Base-by-base conservation (phyloP, 257 asterid genomes). In the Paulownia fortunei region DNA sequence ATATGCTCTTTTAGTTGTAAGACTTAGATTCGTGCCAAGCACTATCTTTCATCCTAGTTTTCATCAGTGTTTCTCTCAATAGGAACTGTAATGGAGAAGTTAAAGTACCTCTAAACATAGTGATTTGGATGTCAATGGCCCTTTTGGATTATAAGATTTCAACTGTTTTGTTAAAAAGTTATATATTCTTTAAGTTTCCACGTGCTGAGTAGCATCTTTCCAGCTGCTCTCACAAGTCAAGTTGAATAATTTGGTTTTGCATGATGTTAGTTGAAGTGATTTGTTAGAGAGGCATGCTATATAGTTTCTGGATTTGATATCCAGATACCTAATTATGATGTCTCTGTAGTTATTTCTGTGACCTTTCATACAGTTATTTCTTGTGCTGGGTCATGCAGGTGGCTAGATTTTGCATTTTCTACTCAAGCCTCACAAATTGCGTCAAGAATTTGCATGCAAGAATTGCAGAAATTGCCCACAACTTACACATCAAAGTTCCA, bases 351-450 rank as follows among this genome's bases (percentile, higher is more conserved):
- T 1, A 55, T 55, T 23, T 32, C 27, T 55, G 13, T 55, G 39
- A 27, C 19, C 19, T n/a, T n/a, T n/a, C n/a, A n/a, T n/a, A n/a
- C n/a, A n/a, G n/a, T 24, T 58, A 5, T 6, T 16, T 8, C 8
- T 24, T 9, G 64, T 58, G 36, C n/a, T 58, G 58, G 58, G 52
- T 56, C 36, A 24, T 56, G 64, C 64, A 21, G 64, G 64, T 56
- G 64, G n/a, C 36, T 56, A 23, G 36, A 8, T 49, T 49, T 18
- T 55, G 30, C 32, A 8, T 7, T 51, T 51, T 18, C 58, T n/a
- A 24, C 58, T 51, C 24, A 16, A n/a, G 58, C 9, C 9, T 41
- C 13, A 9, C 3, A 9, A 7, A 8, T 11, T 41, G 6, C 26
- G n/a, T 51, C 24, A 18, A 51, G 24, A 1, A 4, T 18, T 51